Conservation (phyloP, 192 early-diverging fungal species). For the Coemansia sp. region DNA sequence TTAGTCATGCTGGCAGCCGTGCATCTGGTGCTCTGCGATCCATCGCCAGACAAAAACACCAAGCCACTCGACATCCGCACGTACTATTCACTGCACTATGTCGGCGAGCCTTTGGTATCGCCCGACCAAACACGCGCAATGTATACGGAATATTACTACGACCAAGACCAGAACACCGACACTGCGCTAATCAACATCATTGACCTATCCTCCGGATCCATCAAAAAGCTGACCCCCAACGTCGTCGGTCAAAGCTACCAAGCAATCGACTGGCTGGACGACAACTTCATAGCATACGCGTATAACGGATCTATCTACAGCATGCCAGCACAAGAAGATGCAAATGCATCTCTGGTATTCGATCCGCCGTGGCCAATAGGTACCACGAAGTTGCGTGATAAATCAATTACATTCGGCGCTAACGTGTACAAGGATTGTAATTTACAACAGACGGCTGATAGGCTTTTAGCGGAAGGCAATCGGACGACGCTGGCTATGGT, state of each 20-base stretch:
- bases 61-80: slow-evolving; percentile 29
- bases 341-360: slow-evolving; percentile 13
- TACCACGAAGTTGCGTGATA: slow-evolving; percentile 6
- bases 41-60: slow-evolving; percentile 8
- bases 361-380: slow-evolving; percentile 8
- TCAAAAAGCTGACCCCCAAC: slow-evolving; percentile 13
- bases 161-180: slow-evolving; percentile 26
- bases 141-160: slow-evolving; percentile 24
- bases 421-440: slow-evolving; percentile 57
- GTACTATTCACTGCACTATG: slow-evolving; percentile 24
- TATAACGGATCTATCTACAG: slow-evolving; percentile 23
- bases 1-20: neutral
- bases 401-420: slow-evolving; percentile 16
- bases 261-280: slow-evolving; percentile 35
- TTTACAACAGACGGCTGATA: slow-evolving; percentile 48
- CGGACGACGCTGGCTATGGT: slow-evolving; percentile 57
- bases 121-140: slow-evolving; percentile 25
- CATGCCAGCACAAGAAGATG: neutral
- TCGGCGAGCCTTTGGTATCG: slow-evolving; percentile 22
- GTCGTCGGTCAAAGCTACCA: slow-evolving; percentile 12
- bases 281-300: slow-evolving; percentile 24
- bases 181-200: slow-evolving; percentile 26
- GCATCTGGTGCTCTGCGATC: neutral
- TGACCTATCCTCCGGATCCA: slow-evolving; percentile 11
- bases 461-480: slow-evolving; percentile 37